Evolutionary conservation across 2,329 filamentous ascomycete genomes (phyloP), one percentile per base, ranked within the genome.

Genomic region (Phoma sp.): DNA sequence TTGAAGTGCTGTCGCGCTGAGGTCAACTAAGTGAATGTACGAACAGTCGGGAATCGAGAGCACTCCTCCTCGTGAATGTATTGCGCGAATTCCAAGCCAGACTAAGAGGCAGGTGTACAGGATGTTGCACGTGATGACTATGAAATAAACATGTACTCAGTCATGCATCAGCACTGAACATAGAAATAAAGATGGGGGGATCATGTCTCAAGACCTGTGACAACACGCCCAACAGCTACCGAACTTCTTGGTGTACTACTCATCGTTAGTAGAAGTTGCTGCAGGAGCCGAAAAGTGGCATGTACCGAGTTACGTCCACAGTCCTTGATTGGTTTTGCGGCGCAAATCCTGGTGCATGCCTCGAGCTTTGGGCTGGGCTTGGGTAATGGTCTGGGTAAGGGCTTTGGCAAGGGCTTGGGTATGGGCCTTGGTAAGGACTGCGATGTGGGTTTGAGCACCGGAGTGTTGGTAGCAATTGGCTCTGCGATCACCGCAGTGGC

Each of bases 201-300:
- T 18, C 18, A 18, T 18, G 18, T 18, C 23, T 41, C 38, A 41
- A 13, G 4, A 2, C 24, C 6, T 24, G 7, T 33, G 9, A 7
- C 52, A 55, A 25, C 52, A 55, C 7, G 47, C 25, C 52, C 52
- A 55, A 32, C 52, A 55, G 4, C 5, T 4, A 4, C 52, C 52
- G 2, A 42, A 25, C 3, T 43, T 24, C 13, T 50, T 50, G 1
- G 41, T 9, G 23, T 47, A 50, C 52, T 55, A 41, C 23, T 2
- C 2, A 7, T 4, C 6, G 2, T 46, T 25, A 49, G 52, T 27
- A 23, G 27, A 29, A 23, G 4, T 4, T 7, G 9, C 7, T 2
- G 2, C 6, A 8, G 8, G 5, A 7, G 2, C 3, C 27, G 6
- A 4, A 4, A 13, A 6, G 41, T n/a, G 1, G 6, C 29, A n/a